Evolutionary conservation across 345 rosid species (phyloP).

Genomic region (Pistacia integerrima): DNA sequence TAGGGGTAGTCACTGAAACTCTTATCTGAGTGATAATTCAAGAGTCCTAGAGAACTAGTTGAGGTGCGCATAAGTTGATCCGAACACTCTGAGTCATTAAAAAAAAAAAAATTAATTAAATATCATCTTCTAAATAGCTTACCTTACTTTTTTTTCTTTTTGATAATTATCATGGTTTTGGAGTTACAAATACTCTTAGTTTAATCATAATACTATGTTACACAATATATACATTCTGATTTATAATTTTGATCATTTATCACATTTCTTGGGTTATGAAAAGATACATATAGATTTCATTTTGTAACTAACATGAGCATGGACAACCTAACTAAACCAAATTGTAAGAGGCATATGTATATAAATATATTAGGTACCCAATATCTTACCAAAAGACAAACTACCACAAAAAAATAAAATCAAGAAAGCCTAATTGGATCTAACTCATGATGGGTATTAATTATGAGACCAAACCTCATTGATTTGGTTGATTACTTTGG

Average conservation of each 20-base stretch:
- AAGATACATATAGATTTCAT: conserved; percentile 15
- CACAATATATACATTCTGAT: too few species aligned
- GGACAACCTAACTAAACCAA: conserved; percentile 28
- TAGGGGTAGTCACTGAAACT: too few species aligned
- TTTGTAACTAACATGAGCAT: conserved; percentile 26
- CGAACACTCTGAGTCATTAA: too few species aligned
- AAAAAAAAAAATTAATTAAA: too few species aligned
- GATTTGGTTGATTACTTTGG: conserved; percentile 18
- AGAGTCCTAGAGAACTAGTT: too few species aligned
- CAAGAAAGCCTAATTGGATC: neutral
- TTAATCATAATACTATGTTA: too few species aligned
- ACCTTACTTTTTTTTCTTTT: neutral
- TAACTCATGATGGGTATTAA: conserved; percentile 8
- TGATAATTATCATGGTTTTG: too few species aligned
- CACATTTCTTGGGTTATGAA: too few species aligned
- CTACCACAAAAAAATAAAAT: conserved; percentile 2
- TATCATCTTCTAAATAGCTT: neutral
- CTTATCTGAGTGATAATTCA: too few species aligned
- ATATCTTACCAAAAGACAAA: conserved; percentile 21
- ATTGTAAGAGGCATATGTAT: conserved; percentile 16
- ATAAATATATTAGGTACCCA: conserved; percentile 26
- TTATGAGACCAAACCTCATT: conserved; percentile 1
- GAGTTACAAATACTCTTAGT: too few species aligned
- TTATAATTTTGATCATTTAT: too few species aligned
- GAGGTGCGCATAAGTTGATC: too few species aligned